Evolutionary conservation across 257 asterid species (phyloP).

Genomic region (Solanum clarkiae): DNA sequence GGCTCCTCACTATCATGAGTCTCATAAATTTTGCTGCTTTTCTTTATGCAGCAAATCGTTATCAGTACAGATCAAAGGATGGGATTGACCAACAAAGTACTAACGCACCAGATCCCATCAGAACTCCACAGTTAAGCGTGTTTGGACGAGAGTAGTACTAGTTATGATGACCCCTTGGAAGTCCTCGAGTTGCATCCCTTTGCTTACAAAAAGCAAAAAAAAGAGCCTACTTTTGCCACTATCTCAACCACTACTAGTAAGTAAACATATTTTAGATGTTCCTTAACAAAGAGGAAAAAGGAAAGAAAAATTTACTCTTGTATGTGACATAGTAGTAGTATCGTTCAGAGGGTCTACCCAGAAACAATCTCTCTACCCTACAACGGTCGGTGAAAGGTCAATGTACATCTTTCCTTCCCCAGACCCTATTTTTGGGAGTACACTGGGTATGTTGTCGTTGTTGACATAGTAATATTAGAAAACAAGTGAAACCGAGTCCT

Average conservation of each 20-base stretch:
- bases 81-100: conserved; percentile 15
- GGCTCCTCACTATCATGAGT: conserved; percentile 80
- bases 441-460: background rate
- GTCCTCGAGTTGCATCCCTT: background rate
- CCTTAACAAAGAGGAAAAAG: background rate
- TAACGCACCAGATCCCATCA: background rate
- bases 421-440: background rate
- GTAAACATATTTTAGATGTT: background rate
- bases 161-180: background rate
- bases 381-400: background rate
- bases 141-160: background rate
- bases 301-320: background rate
- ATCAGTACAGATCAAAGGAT: conserved; percentile 64
- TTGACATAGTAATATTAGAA: background rate
- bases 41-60: conserved; percentile 60
- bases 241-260: background rate
- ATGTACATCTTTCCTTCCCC: background rate
- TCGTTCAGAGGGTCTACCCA: background rate
- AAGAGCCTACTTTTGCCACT: background rate
- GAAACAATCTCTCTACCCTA: background rate
- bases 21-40: conserved; percentile 67
- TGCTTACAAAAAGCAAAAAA: background rate
- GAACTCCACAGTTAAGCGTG: background rate
- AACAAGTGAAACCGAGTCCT: background rate
- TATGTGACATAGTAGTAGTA: background rate